Percentiles rank a stretch among this genome's conserved stretches.
phyloP scores from a whole-genome alignment of 768 basidiomycete species.

The Xanthoconium purpureum region DNA sequence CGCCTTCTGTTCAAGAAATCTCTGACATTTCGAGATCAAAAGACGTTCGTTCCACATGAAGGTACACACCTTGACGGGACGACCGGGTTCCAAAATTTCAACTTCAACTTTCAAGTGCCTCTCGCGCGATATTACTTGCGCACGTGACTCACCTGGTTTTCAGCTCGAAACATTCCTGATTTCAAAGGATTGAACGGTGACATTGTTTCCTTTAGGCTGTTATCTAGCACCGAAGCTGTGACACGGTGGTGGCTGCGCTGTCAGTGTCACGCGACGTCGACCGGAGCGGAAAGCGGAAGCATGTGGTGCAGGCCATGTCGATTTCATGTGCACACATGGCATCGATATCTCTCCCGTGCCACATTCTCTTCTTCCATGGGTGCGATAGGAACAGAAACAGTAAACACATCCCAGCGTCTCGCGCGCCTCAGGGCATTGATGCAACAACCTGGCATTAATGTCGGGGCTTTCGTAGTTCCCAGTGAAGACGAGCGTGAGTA shows the following conservation, averaged over 20 bases:
- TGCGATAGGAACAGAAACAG: conserved; percentile 36
- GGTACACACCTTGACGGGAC: too few species aligned
- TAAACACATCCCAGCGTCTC: conserved; percentile 65
- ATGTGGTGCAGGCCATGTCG: conserved; percentile 27
- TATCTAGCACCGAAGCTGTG: too few species aligned
- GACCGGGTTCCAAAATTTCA: too few species aligned
- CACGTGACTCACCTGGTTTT: too few species aligned
- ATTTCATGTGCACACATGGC: conserved; percentile 7
- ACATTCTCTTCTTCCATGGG: conserved; percentile 35
- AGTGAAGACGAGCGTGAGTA: conserved; percentile 90
- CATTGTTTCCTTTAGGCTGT: neutral
- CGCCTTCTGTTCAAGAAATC: too few species aligned
- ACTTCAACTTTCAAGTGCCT: too few species aligned
- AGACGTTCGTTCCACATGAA: too few species aligned
- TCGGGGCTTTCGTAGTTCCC: conserved; percentile 79
- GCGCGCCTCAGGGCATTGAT: conserved; percentile 66
- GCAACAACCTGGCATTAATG: conserved; percentile 47
- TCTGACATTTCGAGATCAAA: too few species aligned
- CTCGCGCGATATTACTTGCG: too few species aligned
- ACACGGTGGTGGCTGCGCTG: neutral
- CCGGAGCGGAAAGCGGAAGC: conserved; percentile 23
- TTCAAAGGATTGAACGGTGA: too few species aligned
- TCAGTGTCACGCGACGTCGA: conserved; percentile 11
- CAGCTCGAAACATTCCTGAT: too few species aligned
- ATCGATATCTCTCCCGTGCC: conserved; percentile 24